phyloP scores from a whole-genome alignment of 129 eudicot genomes.

The Centaurea solstitialis region DNA sequence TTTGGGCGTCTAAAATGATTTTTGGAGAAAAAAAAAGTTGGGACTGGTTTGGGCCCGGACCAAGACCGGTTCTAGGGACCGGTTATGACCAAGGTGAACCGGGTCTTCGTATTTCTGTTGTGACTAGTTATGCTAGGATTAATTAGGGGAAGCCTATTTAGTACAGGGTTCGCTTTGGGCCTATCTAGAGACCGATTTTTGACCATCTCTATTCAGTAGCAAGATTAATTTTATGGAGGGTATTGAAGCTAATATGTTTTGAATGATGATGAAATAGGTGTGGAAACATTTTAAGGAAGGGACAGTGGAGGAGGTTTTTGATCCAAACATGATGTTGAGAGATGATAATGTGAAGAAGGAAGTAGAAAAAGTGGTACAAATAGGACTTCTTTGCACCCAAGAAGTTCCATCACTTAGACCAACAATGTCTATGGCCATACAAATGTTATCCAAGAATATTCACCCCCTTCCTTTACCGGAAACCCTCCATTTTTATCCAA shows the following conservation, averaged over 20 bases:
- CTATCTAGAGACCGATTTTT: too few relatives aligned
- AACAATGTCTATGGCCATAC: conserved; percentile 66
- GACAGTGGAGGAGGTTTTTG: conserved; percentile 50
- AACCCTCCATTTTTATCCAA: conserved; percentile 70
- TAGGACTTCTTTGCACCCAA: conserved; percentile 83
- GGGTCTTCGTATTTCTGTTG: too few relatives aligned
- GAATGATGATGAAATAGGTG: conserved; percentile 39
- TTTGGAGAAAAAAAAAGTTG: too few relatives aligned
- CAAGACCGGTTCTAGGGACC: too few relatives aligned
- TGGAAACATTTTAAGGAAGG: conserved; percentile 76
- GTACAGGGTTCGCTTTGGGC: too few relatives aligned
- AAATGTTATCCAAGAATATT: conserved; percentile 61
- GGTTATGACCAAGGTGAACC: too few relatives aligned
- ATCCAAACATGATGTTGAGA: conserved; percentile 52
- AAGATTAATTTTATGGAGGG: not conserved
- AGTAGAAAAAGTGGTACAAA: conserved; percentile 55
- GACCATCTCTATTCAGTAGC: too few relatives aligned
- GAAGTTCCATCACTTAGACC: conserved; percentile 67
- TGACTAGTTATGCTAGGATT: too few relatives aligned
- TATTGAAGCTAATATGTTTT: not conserved
- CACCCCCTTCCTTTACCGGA: conserved; percentile 51
- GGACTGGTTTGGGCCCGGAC: too few relatives aligned
- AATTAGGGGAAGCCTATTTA: too few relatives aligned
- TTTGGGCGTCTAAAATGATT: too few relatives aligned
- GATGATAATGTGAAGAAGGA: conserved; percentile 36